Evolutionary conservation across 352 stramenopile genomes (phyloP).

Genomic region (Phytophthora quininea): DNA sequence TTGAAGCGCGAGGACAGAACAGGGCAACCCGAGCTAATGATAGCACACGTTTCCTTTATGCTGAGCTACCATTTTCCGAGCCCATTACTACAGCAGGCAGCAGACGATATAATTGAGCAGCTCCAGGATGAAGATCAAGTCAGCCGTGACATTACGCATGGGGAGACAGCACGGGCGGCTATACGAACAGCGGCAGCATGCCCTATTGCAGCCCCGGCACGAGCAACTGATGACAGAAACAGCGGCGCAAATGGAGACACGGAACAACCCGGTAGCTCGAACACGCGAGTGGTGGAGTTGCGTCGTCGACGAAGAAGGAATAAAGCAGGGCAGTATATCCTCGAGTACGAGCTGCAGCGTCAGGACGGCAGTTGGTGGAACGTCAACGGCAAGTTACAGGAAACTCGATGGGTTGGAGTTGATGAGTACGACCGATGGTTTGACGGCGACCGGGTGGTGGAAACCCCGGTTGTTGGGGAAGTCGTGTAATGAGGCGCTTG

Average conservation of each 20-base stretch:
- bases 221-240: neutral
- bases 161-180: neutral
- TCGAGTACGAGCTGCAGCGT: conserved; percentile 1
- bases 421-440: neutral
- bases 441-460: neutral
- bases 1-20: neutral
- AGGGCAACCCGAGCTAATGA: neutral
- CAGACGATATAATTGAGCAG: neutral
- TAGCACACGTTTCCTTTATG: neutral
- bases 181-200: neutral
- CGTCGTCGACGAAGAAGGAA: neutral
- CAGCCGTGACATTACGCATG: neutral
- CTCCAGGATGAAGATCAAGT: neutral
- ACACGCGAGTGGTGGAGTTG: neutral
- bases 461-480: neutral
- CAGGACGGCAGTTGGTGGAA: neutral
- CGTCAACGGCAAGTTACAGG: neutral
- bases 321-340: neutral
- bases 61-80: neutral
- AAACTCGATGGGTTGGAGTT: neutral
- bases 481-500: neutral
- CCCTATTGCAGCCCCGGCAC: neutral
- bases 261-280: neutral
- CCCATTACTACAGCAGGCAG: neutral
- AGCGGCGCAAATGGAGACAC: neutral